Base-by-base conservation (phyloP, 208 protist species). In the Leishmania mexicana region DNA sequence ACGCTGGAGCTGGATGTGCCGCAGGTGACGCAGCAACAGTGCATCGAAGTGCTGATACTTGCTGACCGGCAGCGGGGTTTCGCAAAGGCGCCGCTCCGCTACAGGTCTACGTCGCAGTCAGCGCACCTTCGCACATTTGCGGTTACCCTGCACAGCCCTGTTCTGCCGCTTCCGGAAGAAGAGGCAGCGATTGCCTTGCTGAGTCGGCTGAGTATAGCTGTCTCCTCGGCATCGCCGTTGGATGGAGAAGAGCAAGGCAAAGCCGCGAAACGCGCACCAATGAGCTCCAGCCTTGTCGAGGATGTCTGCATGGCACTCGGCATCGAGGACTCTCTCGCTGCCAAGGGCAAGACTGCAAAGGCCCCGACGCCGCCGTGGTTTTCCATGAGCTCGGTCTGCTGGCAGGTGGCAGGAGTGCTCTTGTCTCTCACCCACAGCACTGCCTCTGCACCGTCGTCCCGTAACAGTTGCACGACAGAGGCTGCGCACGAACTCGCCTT, bases 71-170 rank as follows among this genome's bases (percentile, higher is more conserved):
- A 80, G 57, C 78, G 82, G 35, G 82, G 78, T 7, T 42, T 81
- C 70, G 62, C 54, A 13, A 75, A 47, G 54, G 31, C 53, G 21
- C 28, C 64, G 15, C 45, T 49, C n/a, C 78, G 70, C 19, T 42
- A 58, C n/a, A 62, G 64, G 64, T 40, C 62, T 1, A 62, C 74
- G 28, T 85, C 78, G 17, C 53, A 72, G 35, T 78, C 70, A 57
- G 84, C 90, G 82, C 92, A 94, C 85, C 82, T 95, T 28, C 76
- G 88, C 60, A 70, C 75, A 42, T 96, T 95, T 74, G 89, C 86
- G 75, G 47, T 45, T 35, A 90, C 87, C 8, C 83, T 94, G 15
- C 78, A 51, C 31, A 81, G 85, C 21, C 93, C 92, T 4, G 88
- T 92, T 38, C 76, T 83, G 54, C 57, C 85, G 49, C 70, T 65